Evolutionary conservation across 257 asterid species (phyloP).

Genomic region (Nicotiana sylvestris): DNA sequence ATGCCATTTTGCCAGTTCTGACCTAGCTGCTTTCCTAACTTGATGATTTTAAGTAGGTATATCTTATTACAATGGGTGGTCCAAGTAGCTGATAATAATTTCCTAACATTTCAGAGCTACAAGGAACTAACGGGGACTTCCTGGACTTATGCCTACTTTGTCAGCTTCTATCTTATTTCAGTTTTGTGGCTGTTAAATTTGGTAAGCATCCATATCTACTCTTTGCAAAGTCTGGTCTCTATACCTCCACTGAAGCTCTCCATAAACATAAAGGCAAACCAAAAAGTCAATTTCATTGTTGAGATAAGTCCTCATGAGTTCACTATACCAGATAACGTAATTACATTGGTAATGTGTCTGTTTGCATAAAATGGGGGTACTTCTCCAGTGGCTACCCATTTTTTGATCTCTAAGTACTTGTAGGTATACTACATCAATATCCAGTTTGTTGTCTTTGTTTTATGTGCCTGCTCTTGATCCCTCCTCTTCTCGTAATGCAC

Average conservation of each 20-base stretch:
- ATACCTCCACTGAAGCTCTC: neutral
- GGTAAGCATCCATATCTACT: slow-evolving; percentile 42
- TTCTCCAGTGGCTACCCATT: neutral
- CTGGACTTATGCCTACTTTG: slow-evolving; percentile 76
- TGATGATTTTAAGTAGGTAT: neutral
- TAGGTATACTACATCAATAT: neutral
- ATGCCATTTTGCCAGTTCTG: neutral
- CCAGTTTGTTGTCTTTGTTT: neutral
- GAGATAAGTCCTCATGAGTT: neutral
- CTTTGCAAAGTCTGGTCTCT: slow-evolving; percentile 6
- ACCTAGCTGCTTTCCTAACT: neutral
- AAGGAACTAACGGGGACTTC: slow-evolving; percentile 68
- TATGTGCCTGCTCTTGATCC: neutral
- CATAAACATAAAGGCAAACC: neutral
- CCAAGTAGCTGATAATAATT: slow-evolving; percentile 13
- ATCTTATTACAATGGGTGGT: neutral
- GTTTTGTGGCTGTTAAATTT: slow-evolving; percentile 79
- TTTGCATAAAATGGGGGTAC: neutral
- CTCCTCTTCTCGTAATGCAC: neutral
- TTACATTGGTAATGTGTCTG: neutral
- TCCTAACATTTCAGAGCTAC: slow-evolving; percentile 72
- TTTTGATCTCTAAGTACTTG: neutral
- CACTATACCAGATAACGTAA: neutral
- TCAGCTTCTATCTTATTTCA: slow-evolving; percentile 92
- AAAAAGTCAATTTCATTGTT: neutral